Evolutionary conservation across 2,329 filamentous ascomycete genomes (phyloP), one percentile per base, ranked within the genome.

Genomic region (Blumeria graminis): DNA sequence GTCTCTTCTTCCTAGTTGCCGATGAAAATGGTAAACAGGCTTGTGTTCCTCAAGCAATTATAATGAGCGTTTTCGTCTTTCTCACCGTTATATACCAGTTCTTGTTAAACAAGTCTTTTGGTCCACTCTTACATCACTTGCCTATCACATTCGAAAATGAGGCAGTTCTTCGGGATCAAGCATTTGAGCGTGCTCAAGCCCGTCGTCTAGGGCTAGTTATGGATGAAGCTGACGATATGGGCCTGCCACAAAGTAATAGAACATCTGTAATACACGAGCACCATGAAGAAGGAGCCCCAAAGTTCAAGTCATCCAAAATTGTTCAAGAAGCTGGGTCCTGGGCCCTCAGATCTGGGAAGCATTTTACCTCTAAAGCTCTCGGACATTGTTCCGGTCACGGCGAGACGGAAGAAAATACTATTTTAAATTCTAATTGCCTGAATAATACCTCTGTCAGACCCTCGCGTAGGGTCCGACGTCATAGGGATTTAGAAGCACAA

Each of bases 131-230:
- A 66, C 79, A 84, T 41, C 94, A 94, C 64, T 72, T 98, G 3
- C 92, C 92, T 0, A 93, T 96, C 60, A 96, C 90, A 0, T 80
- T 96, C 56, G 92, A 98, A 67, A 92, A 96, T 60, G 90, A 95
- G 65, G 92, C 92, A 2, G 86, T 92, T 0, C 72, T 86, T n/a
- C 82, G 90, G 6, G 92, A 98, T 62, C 80, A 90, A 64, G 86
- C 84, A 41, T 98, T 96, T 65, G 82, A 87, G 62, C 75, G 83
- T 51, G 82, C 82, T 3, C 87, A 93, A 66, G 80, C 82, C 57
- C 74, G 73, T 22, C 81, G 83, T 8, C 76, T 89, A 57, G 81
- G 82, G 0, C 67, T 85, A 10, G 73, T 74, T 0, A 71, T 76
- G 0, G 74, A 76, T 2, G 74, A 75, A 3, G 72, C 75, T 3